Percentiles rank a stretch among this genome's conserved stretches.
These are phyloP conservation scores for Eucalyptus albens DNA, from an alignment of 345 rosid species.

Conservation along the genomic window DNA sequence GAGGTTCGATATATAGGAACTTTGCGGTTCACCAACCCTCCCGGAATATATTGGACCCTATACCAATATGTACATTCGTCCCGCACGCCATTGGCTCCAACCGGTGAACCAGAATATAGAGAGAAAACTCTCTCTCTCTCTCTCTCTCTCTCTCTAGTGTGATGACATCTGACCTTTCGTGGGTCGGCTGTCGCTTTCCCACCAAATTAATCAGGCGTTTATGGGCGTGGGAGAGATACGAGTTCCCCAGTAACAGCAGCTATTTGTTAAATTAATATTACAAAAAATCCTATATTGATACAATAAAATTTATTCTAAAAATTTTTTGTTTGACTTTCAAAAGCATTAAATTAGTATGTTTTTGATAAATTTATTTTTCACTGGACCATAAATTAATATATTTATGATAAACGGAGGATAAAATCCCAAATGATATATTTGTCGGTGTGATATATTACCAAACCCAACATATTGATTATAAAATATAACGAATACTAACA, in stretches of 20 bases:
- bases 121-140: background rate
- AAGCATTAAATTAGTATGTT: no score
- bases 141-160: background rate
- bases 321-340: no score
- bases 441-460: rapidly evolving
- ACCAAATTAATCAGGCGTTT: background rate
- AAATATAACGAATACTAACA: rapidly evolving
- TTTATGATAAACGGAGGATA: rapidly evolving
- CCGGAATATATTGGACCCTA: background rate
- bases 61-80: background rate
- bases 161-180: background rate
- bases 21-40: background rate
- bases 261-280: background rate
- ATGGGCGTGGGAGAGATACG: background rate
- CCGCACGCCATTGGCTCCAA: background rate
- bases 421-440: no score
- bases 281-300: no score
- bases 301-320: no score
- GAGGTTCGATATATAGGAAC: background rate
- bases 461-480: no score
- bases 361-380: no score
- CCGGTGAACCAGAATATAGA: background rate
- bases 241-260: background rate
- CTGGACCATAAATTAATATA: no score
- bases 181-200: background rate